Percentiles rank a stretch among this genome's conserved stretches.
Conservation (phyloP, 2,329 filamentous ascomycete genomes). For the Stagonosporopsis chrysanthemi region DNA sequence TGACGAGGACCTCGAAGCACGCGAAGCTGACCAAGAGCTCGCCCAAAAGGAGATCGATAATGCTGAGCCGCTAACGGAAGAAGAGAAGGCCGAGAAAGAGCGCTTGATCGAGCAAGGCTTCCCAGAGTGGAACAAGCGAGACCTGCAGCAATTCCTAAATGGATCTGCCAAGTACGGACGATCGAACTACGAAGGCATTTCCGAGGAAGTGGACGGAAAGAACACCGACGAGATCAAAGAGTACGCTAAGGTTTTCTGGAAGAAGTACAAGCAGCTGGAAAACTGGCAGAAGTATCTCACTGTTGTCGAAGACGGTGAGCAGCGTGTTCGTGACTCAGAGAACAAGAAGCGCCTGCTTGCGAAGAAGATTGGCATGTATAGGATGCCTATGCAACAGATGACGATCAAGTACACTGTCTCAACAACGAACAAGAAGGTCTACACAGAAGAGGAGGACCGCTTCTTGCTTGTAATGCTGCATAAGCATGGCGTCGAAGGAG, state of each 20-base stretch:
- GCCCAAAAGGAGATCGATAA: slow-evolving; percentile 95
- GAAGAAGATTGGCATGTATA: slow-evolving; percentile 95
- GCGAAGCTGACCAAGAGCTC: slow-evolving; percentile 83
- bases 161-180: slow-evolving; percentile 93
- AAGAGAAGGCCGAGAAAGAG: slow-evolving; percentile 87
- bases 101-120: slow-evolving; percentile 84
- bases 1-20: slow-evolving; percentile 84
- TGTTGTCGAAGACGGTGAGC: slow-evolving; percentile 91
- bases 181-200: slow-evolving; percentile 82
- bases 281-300: slow-evolving; percentile 90
- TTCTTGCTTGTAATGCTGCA: slow-evolving; percentile 95
- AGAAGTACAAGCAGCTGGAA: slow-evolving; percentile 86
- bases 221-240: slow-evolving; percentile 81
- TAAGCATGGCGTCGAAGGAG: slow-evolving; percentile 88
- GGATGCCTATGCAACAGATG: slow-evolving; percentile 96
- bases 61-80: slow-evolving; percentile 84
- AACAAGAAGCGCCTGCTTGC: slow-evolving; percentile 91
- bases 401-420: slow-evolving; percentile 99
- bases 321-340: slow-evolving; percentile 85
- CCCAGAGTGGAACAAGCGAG: slow-evolving; percentile 91
- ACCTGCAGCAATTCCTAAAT: slow-evolving; percentile 98
- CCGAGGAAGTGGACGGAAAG: slow-evolving; percentile 92
- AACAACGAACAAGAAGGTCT: slow-evolving; percentile 99
- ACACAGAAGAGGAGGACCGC: slow-evolving; percentile 96
- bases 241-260: slow-evolving; percentile 96